Conservation (phyloP, 352 stramenopile species). For the Pythium folliculosum region DNA sequence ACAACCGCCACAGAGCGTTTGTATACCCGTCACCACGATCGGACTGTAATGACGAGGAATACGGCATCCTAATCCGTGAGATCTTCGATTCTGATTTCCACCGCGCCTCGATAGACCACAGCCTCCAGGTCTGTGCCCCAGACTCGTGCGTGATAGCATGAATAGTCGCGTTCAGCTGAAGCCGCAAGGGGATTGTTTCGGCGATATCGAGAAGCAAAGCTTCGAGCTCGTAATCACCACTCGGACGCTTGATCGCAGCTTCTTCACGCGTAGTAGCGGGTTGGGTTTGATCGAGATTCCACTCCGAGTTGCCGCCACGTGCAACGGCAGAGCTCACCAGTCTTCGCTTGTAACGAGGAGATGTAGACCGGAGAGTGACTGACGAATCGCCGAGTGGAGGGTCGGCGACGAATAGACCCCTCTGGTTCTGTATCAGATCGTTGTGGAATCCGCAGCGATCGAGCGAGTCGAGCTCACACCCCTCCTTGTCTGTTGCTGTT, state of each 20-base stretch:
- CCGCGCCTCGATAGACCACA: slow-evolving; percentile 23
- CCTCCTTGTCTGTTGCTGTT: neutral
- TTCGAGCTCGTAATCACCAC: neutral
- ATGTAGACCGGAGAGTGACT: slow-evolving; percentile 10
- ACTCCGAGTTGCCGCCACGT: neutral
- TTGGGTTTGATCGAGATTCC: neutral
- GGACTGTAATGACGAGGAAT: slow-evolving; percentile 10
- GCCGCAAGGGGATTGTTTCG: neutral
- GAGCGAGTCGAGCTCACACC: slow-evolving; percentile 10
- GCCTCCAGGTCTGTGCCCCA: neutral
- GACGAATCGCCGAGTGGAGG: slow-evolving; percentile 11
- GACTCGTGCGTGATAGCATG: neutral
- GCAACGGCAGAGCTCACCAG: neutral
- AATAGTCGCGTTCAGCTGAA: slow-evolving; percentile 24
- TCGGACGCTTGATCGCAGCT: neutral
- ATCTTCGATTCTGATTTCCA: slow-evolving; percentile 4
- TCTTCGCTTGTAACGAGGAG: slow-evolving; percentile 8
- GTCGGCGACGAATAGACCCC: slow-evolving; percentile 10
- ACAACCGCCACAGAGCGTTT: slow-evolving; percentile 13
- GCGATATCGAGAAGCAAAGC: neutral
- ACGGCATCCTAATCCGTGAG: slow-evolving; percentile 10
- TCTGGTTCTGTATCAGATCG: slow-evolving; percentile 1
- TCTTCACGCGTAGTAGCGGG: neutral
- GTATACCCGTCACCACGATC: slow-evolving; percentile 2
- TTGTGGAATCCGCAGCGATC: slow-evolving; percentile 30